phyloP scores from a whole-genome alignment of 768 basidiomycete species.

The Tylopilus felleus region DNA sequence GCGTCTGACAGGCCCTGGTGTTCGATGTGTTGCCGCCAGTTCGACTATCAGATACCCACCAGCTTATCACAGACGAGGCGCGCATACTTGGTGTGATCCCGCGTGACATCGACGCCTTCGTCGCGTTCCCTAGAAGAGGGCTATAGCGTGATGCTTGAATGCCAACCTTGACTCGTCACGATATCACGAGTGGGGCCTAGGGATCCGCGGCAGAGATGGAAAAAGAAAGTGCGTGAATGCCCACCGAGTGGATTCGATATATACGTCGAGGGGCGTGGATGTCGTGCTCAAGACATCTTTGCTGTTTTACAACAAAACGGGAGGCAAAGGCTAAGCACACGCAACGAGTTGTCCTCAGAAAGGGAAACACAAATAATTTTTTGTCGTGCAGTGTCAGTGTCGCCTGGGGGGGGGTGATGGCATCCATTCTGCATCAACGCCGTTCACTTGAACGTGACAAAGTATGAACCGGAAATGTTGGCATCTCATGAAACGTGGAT shows the following conservation, averaged over 20 bases:
- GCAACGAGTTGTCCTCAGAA: not conserved
- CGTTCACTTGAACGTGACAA: slow-evolving; percentile 11
- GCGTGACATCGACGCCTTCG: not conserved
- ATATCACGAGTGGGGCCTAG: slow-evolving; percentile 19
- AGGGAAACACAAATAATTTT: not conserved
- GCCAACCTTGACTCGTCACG: slow-evolving; percentile 21
- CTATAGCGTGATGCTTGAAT: slow-evolving; percentile 9
- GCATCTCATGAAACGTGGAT: not conserved
- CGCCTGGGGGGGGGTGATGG: not conserved
- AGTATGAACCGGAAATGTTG: slow-evolving; percentile 17
- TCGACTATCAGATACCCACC: slow-evolving; percentile 26
- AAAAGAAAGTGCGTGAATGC: not conserved
- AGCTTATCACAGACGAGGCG: slow-evolving; percentile 5
- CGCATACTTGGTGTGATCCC: not conserved
- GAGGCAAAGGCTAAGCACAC: not conserved
- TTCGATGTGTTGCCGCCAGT: slow-evolving; percentile 15
- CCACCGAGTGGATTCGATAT: not conserved
- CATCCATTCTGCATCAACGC: slow-evolving; percentile 13
- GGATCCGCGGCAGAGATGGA: slow-evolving; percentile 26
- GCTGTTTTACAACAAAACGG: not conserved
- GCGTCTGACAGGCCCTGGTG: slow-evolving; percentile 26
- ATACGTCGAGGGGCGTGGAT: not conserved
- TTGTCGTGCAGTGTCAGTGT: not conserved
- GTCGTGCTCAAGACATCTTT: not conserved
- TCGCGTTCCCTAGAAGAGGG: not conserved